These are phyloP conservation scores for Iodosphaeria phyllophila DNA, from an alignment of 2,329 filamentous ascomycete species.

Conservation along the genomic window DNA sequence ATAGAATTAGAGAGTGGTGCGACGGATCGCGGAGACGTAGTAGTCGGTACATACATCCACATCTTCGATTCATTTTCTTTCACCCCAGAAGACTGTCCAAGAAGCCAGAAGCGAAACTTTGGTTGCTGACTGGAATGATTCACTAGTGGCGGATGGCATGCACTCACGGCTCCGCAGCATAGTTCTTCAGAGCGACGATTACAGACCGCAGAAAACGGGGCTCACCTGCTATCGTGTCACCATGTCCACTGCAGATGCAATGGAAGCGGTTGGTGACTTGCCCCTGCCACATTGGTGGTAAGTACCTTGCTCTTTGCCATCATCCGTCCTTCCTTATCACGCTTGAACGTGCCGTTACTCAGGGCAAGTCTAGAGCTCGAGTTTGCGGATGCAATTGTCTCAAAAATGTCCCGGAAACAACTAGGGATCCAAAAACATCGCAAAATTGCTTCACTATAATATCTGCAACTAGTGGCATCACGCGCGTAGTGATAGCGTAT, in stretches of 20 bases:
- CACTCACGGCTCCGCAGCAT: constrained; percentile 1
- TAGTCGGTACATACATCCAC: not conserved
- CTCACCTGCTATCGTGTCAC: constrained; percentile 4
- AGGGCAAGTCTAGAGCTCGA: too few species aligned
- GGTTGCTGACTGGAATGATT: too few species aligned
- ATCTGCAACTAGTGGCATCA: not conserved
- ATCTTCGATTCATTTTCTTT: not conserved
- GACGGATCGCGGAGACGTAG: not conserved
- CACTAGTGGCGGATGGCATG: constrained; percentile 3
- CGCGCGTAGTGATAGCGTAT: not conserved
- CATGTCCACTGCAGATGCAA: constrained; percentile 5
- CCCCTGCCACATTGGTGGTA: constrained; percentile 1
- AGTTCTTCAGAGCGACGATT: not conserved
- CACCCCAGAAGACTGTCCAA: not conserved
- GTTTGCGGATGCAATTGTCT: too few species aligned
- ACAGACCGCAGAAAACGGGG: constrained; percentile 4
- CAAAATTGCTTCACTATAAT: not conserved
- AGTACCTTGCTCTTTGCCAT: too few species aligned
- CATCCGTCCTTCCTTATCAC: too few species aligned
- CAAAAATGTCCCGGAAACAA: too few species aligned
- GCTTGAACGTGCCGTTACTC: too few species aligned
- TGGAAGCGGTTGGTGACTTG: constrained; percentile 3
- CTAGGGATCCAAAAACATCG: not conserved
- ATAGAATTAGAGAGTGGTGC: not conserved
- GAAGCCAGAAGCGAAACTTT: too few species aligned